Base-by-base conservation (phyloP, 2,329 filamentous ascomycete genomes). In the Aphanoascus verrucosus region DNA sequence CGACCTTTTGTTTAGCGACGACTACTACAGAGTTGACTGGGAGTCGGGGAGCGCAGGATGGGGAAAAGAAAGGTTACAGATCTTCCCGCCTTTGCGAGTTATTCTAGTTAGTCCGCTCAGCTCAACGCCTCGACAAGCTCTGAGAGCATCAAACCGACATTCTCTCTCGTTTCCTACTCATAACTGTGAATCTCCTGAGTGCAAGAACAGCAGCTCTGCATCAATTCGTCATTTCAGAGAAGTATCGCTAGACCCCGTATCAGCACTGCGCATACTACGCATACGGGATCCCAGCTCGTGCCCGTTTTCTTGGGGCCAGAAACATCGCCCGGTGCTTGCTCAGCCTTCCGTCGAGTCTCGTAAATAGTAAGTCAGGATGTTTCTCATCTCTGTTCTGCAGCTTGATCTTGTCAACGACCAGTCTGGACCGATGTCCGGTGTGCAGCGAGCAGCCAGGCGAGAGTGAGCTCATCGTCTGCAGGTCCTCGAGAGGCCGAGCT, bases 41-140 rank as follows among this genome's bases (percentile, higher is more conserved):
- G 38, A 19, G 34, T 19, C 19, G n/a, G 23, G 23, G 23, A 28
- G 23, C 23, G 23, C 23, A 28, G 23, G 23, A 28, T 28, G 23
- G 23, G 23, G 23, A 28, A 28, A 28, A 28, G 23, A 28, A 42
- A 35, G 49, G 49, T 51, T 51, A 51, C 49, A 51, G 49, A 51
- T 51, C 49, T 51, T 51, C 49, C 49, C 49, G 49, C 44, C 49
- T 43, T 23, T 41, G 38, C 40, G 23, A 15, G 20, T 12, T 38
- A 38, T n/a, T n/a, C 15, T 38, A 23, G 14, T 34, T n/a, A 28
- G 23, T 12, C 38, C 34, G 45, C 23, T 35, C 31, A 34, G 34
- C 34, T 40, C 7, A 14, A 23, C 14, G 34, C 31, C 46, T 40
- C 38, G 8, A 17, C 31, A 12, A 49, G 34, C 46, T 49, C 35